Evolutionary conservation across 805 yeast species (phyloP).

Genomic region (Yarrowia keelungensis): DNA sequence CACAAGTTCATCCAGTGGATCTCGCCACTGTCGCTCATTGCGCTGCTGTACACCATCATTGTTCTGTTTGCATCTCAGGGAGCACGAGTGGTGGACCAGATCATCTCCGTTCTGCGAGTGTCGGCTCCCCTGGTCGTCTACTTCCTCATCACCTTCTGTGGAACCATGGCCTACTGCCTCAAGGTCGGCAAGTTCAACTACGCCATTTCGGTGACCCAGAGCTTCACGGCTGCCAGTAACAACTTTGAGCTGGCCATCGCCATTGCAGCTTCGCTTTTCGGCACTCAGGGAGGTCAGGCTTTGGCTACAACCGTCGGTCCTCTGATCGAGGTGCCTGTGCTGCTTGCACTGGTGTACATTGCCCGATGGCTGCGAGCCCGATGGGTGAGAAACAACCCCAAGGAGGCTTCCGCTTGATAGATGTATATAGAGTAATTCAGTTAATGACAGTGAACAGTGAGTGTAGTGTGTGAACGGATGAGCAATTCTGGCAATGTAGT

Average conservation of each 20-base stretch:
- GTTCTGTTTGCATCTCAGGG: constrained; percentile 62
- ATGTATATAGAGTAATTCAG: background rate
- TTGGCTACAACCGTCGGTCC: constrained; percentile 69
- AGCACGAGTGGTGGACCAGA: constrained; percentile 55
- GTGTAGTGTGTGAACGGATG: no score
- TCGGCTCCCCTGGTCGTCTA: constrained; percentile 59
- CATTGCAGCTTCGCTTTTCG: constrained; percentile 60
- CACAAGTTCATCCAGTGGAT: constrained; percentile 53
- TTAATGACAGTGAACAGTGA: no score
- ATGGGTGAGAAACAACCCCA: constrained; percentile 20
- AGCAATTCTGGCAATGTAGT: no score
- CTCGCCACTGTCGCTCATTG: constrained; percentile 60
- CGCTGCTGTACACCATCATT: constrained; percentile 59
- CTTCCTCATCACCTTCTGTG: constrained; percentile 59
- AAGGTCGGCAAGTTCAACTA: constrained; percentile 47
- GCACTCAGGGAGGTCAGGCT: constrained; percentile 59
- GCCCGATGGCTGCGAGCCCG: constrained; percentile 36
- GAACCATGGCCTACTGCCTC: constrained; percentile 50
- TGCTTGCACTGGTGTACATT: constrained; percentile 47
- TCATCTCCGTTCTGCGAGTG: constrained; percentile 59
- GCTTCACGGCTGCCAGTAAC: constrained; percentile 65
- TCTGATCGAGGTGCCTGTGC: constrained; percentile 63
- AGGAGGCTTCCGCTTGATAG: background rate
- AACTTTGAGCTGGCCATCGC: constrained; percentile 66
- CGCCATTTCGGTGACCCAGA: constrained; percentile 56